phyloP scores from a whole-genome alignment of 805 yeast genomes.

The Teunomyces panamensis region DNA sequence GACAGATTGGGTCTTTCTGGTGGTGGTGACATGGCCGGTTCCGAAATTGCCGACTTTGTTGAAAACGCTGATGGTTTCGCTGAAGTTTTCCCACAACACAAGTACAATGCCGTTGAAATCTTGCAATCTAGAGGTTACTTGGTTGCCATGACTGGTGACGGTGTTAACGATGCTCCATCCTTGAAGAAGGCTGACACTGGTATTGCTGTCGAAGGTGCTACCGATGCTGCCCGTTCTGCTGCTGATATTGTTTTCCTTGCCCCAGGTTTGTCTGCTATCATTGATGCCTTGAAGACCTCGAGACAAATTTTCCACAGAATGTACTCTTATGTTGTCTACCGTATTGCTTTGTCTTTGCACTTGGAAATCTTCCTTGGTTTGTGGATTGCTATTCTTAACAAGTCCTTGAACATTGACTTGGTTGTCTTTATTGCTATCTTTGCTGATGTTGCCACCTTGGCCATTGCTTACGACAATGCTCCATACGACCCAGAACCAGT shows the following conservation, averaged over 20 bases:
- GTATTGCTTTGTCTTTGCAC: conserved; percentile 93
- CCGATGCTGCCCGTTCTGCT: conserved; percentile 96
- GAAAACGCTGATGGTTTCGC: conserved; percentile 98
- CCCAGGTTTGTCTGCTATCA: conserved; percentile 33
- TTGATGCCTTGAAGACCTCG: conserved; percentile 56
- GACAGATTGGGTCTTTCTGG: conserved; percentile 96
- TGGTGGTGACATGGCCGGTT: conserved; percentile 93
- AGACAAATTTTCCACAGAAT: conserved; percentile 75
- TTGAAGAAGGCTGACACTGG: conserved; percentile 86
- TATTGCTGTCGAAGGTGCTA: conserved; percentile 98
- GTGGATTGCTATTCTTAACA: conserved; percentile 93
- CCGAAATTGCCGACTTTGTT: conserved; percentile 95
- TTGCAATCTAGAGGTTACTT: conserved; percentile 94
- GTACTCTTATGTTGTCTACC: conserved; percentile 97
- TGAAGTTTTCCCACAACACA: conserved; percentile 98
- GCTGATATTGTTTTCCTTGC: conserved; percentile 82
- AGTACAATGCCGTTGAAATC: conserved; percentile 92
- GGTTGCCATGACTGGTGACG: conserved; percentile 99
- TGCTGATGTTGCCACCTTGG: conserved; percentile 96
- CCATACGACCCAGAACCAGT: conserved; percentile 92
- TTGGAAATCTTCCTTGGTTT: conserved; percentile 92
- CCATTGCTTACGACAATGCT: conserved; percentile 97
- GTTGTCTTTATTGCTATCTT: conserved; percentile 95
- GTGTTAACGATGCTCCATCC: conserved; percentile 98
- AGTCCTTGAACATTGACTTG: conserved; percentile 81